phyloP scores from a whole-genome alignment of 768 basidiomycete genomes.

The Pisolithus tinctorius region DNA sequence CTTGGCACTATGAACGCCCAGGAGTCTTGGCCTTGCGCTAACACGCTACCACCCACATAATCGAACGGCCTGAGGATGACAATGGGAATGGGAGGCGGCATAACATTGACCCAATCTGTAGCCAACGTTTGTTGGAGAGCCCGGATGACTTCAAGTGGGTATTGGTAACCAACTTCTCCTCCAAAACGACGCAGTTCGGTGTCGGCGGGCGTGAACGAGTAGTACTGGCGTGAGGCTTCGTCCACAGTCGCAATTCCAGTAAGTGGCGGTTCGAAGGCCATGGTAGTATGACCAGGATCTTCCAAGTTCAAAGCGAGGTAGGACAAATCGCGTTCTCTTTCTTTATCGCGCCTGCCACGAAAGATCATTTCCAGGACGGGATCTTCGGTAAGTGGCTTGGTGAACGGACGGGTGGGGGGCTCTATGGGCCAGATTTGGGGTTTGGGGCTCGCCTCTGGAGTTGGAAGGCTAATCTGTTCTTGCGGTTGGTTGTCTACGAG shows the following conservation, averaged over 20 bases:
- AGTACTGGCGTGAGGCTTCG: constrained; percentile 6
- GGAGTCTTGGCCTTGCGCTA: constrained; percentile 3
- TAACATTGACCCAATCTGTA: constrained; percentile 4
- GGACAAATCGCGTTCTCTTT: not conserved
- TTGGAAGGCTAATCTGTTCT: not conserved
- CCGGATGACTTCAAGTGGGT: constrained; percentile 6
- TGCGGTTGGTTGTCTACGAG: not conserved
- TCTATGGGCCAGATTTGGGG: not conserved
- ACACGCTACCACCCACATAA: constrained; percentile 1
- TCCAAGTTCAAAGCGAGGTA: no score
- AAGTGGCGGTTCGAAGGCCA: not conserved
- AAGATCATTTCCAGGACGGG: not conserved
- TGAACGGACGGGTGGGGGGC: not conserved
- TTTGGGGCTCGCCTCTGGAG: not conserved
- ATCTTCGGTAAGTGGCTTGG: not conserved
- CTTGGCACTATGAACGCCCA: constrained; percentile 5
- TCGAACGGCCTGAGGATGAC: constrained; percentile 15
- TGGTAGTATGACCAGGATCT: not conserved
- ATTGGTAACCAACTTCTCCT: not conserved
- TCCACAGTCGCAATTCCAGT: constrained; percentile 2
- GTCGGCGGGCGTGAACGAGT: not conserved
- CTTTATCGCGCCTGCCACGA: not conserved
- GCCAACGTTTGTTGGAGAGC: constrained; percentile 8
- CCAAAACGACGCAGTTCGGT: not conserved
- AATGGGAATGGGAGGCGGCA: constrained; percentile 16